These are phyloP conservation scores for Polygonum aviculare DNA, from an alignment of 148 eudicot genomes.

Conservation along the genomic window DNA sequence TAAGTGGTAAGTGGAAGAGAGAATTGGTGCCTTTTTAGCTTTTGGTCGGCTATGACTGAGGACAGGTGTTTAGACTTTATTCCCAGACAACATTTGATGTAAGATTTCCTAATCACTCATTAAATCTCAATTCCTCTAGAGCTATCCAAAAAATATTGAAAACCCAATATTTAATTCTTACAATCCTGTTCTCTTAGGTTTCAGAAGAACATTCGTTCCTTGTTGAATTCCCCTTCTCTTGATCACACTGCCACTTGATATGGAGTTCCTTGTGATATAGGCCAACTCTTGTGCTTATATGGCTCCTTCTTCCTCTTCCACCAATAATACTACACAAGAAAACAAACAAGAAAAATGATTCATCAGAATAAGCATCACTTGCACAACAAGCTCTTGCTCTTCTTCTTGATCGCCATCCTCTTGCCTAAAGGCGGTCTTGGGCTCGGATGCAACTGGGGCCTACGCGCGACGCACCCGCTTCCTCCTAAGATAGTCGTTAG, in stretches of 20 bases:
- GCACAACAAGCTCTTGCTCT: slow-evolving; percentile 7
- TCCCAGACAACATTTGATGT: background rate
- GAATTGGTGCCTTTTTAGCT: background rate
- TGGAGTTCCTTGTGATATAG: background rate
- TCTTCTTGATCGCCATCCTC: slow-evolving; percentile 18
- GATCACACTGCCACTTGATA: background rate
- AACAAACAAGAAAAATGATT: slow-evolving; percentile 10
- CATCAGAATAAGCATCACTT: slow-evolving; percentile 1
- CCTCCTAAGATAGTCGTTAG: slow-evolving; percentile 64
- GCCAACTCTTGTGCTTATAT: background rate
- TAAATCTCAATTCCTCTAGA: background rate
- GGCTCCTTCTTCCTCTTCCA: background rate
- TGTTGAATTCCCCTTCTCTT: background rate
- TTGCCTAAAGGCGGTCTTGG: slow-evolving; percentile 28
- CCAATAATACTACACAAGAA: background rate
- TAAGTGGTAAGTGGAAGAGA: background rate
- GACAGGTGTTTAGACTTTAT: background rate
- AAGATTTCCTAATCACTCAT: background rate
- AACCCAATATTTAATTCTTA: background rate
- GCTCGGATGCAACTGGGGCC: slow-evolving; percentile 76
- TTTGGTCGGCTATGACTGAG: background rate
- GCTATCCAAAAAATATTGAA: background rate
- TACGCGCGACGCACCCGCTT: slow-evolving; percentile 56
- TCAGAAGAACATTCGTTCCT: background rate
- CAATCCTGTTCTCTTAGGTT: background rate